Conservation (phyloP, 2,329 filamentous ascomycete species). For the Botryosphaeria dothidea region DNA sequence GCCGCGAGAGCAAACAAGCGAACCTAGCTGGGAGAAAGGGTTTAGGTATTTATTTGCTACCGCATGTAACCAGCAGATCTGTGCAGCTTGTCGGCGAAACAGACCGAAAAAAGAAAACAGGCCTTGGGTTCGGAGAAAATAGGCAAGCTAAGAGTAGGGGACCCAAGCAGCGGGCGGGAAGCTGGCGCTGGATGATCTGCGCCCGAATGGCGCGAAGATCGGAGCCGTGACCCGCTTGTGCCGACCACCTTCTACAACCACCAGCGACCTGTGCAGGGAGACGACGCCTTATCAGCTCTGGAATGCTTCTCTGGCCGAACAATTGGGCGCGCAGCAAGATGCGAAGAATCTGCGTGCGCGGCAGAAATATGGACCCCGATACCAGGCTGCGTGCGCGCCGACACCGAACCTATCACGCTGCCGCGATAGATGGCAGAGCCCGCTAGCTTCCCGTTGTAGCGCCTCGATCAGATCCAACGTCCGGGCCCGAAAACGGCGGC, state of each 20-base stretch:
- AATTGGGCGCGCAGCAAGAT: not conserved
- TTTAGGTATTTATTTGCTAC: not conserved
- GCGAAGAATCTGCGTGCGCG: not conserved
- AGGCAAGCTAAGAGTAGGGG: not conserved
- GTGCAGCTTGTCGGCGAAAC: not conserved
- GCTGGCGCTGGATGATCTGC: slow-evolving; percentile 1
- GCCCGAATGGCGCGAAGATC: not conserved
- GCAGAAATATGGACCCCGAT: slow-evolving; percentile 1
- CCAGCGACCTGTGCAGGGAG: not conserved
- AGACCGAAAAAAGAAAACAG: not conserved
- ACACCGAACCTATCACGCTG: not conserved
- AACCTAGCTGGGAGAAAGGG: not conserved
- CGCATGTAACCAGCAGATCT: not conserved
- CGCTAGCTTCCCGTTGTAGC: not conserved
- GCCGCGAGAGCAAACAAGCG: no score
- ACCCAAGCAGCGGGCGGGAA: not conserved
- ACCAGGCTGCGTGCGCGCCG: not conserved
- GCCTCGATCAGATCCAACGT: not conserved
- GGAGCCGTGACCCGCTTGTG: not conserved
- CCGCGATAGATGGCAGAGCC: not conserved
- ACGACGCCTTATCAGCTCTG: not conserved
- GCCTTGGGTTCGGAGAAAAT: not conserved
- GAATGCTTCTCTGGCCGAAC: not conserved
- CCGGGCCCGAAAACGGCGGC: slow-evolving; percentile 11
- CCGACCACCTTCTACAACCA: not conserved